These are phyloP conservation scores for Daldinia childiae DNA, from an alignment of 495 filamentous ascomycete species.

Conservation along the genomic window DNA sequence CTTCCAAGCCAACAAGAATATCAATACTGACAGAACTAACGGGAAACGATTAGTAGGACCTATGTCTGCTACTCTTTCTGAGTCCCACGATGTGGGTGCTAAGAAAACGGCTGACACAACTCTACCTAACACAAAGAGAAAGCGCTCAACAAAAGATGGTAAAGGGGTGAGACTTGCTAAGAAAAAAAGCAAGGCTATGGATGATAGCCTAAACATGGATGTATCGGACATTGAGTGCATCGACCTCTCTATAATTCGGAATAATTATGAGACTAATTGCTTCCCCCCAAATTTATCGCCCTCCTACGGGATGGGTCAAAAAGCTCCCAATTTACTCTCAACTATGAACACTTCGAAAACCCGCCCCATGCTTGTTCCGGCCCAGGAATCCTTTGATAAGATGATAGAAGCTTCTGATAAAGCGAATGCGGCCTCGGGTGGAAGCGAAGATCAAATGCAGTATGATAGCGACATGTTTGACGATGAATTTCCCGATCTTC, in stretches of 20 bases:
- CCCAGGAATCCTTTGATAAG: neutral
- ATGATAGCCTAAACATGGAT: slow-evolving; percentile 12
- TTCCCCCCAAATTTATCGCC: neutral
- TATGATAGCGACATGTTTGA: slow-evolving; percentile 35
- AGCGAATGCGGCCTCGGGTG: neutral
- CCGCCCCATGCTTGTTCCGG: neutral
- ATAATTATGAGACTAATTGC: slow-evolving; percentile 21
- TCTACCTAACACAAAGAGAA: slow-evolving; percentile 28
- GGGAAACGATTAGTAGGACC: neutral
- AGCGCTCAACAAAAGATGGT: slow-evolving; percentile 11
- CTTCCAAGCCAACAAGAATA: neutral
- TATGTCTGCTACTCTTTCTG: neutral
- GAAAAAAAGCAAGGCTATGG: slow-evolving; percentile 1
- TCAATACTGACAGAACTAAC: neutral
- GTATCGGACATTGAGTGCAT: slow-evolving; percentile 50
- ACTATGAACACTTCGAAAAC: slow-evolving; percentile 26
- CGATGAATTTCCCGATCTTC: slow-evolving; percentile 41
- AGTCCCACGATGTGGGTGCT: neutral
- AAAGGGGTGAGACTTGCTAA: neutral
- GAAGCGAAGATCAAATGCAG: neutral
- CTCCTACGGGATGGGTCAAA: slow-evolving; percentile 7
- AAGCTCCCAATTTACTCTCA: slow-evolving; percentile 15
- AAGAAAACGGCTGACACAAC: neutral
- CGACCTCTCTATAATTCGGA: slow-evolving; percentile 42
- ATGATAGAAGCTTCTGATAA: neutral